Base-by-base conservation (phyloP, 176 grass and related monocot genomes). In the Juncus effusus region DNA sequence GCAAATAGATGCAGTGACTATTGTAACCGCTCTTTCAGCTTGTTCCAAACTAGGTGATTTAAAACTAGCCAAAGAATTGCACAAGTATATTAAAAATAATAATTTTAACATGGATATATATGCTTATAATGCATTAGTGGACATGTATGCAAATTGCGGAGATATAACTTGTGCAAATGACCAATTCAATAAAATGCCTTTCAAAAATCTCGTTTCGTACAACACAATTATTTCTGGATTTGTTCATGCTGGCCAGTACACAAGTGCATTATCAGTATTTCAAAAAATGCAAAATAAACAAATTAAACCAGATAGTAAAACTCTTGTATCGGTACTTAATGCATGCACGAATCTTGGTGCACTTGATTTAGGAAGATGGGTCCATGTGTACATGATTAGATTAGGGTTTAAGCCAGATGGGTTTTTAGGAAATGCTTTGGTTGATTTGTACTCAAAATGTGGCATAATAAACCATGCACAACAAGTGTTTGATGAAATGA, bases 371-470 rank as follows among this genome's bases (percentile, higher is more conserved):
- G 90, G 90, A 12, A 58, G 55, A 73, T 95, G 90, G 90, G 67
- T 72, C 13, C 90, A 95, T 56, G 82, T 76, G 3, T 87, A 71
- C 79, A 15, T 75, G 49, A 0, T 51, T 13, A 56, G 58, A 37
- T 16, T 4, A 1, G 66, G 63, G 1, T 16, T 63, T 39, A 19
- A 63, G 11, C 74, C 59, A 14, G 77, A 50, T 12, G 60, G 56
- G 14, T 36, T 78, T 3, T 58, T 84, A 6, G 78, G 83, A 12
- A 90, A 95, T 59, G 86, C 90, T 0, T 72, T 95, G 36, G 10
- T 95, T 2, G 83, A 90, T 60, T 90, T 95, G 90, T 95, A 95
- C 61, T 66, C 78, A 38, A 95, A 90, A 80, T 95, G 90, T 12
- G 90, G 90, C 36, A 77, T 64, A 2, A 60, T 84, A 1, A 75